Percentiles rank a stretch among this genome's conserved stretches.
Evolutionary conservation across 345 rosid species (phyloP).

Genomic region (Excoecaria cochinchinensis): DNA sequence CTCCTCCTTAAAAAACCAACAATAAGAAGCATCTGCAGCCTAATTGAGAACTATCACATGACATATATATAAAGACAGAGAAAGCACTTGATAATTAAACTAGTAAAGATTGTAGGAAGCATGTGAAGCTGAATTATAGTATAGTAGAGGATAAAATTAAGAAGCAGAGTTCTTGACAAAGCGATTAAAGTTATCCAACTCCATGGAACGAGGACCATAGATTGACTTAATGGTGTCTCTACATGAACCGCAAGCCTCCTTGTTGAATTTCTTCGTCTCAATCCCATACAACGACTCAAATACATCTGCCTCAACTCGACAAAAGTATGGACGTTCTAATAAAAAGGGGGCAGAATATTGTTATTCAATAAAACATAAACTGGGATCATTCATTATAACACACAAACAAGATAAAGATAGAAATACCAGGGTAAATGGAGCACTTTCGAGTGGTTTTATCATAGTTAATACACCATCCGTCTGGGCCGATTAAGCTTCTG

Average conservation of each 20-base stretch:
- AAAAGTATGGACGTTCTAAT: constrained; percentile 80
- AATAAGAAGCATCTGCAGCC: not conserved
- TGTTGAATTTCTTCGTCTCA: constrained; percentile 61
- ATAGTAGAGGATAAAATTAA: not conserved
- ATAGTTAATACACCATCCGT: constrained; percentile 85
- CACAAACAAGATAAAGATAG: not conserved
- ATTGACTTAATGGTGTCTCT: constrained; percentile 68
- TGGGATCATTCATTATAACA: no score
- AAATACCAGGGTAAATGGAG: constrained; percentile 65
- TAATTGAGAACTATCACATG: no score
- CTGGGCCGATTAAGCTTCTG: constrained; percentile 61
- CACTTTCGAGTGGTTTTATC: constrained; percentile 78
- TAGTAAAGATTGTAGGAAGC: not conserved
- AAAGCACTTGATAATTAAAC: not conserved
- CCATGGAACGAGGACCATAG: constrained; percentile 62
- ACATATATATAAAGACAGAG: no score
- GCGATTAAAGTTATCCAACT: constrained; percentile 53
- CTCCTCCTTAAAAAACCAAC: no score
- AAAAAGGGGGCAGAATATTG: not conserved
- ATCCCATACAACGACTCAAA: constrained; percentile 58
- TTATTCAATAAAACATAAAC: not conserved
- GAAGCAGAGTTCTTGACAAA: constrained; percentile 35
- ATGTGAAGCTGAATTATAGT: not conserved
- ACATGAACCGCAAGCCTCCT: constrained; percentile 56
- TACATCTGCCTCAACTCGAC: constrained; percentile 65